Evolutionary conservation across 2,329 filamentous ascomycete genomes (phyloP), one percentile per base, ranked within the genome.

Genomic region (Ceratocystis cacaofunesta): DNA sequence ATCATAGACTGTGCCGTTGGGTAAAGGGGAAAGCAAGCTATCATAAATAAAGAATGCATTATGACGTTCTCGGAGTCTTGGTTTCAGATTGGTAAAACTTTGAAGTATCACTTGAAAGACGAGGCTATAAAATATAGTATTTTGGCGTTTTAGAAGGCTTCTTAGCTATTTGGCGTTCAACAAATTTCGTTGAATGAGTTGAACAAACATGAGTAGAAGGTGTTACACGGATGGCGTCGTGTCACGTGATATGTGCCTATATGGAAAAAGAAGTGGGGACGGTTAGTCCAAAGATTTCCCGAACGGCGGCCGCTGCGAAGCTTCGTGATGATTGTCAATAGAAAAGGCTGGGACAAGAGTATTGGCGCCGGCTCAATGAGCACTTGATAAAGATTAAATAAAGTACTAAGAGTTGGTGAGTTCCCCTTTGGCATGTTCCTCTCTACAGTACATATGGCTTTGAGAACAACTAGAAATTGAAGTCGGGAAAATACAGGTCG

Each of bases 241-340:
- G n/a, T 63, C 62, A 63, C 62, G 62, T 63, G 62, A 30, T 22
- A 46, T 64, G 36, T 60, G 46, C 60, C 25, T 60, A 22, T 41
- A 64, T 60, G 60, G 25, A 44, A 41, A 17, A 36, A 44, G 22
- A 60, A 57, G 25, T 52, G 36, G 62, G 12, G 50, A 46, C 15
- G 8, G 41, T 15, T n/a, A 5, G 17, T 36, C 41, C 19, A 58
- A 10, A 63, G 48, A 62, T 64, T 66, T 66, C 55, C 63, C 63
- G 41, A 50, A 48, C 10, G 44, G 19, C 7, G 36, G 10, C 36
- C 36, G 6, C 46, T 30, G 19, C 8, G 50, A 15, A 15, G 48
- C 8, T 10, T 10, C 8, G 19, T 52, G 48, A 25, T 52, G 48
- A 15, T 52, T 12, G 19, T 28, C 5, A 22, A 52, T n/a, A 15